These are phyloP conservation scores for Yamadazyma sp. DNA, from an alignment of 805 yeast genomes.

Conservation along the genomic window DNA sequence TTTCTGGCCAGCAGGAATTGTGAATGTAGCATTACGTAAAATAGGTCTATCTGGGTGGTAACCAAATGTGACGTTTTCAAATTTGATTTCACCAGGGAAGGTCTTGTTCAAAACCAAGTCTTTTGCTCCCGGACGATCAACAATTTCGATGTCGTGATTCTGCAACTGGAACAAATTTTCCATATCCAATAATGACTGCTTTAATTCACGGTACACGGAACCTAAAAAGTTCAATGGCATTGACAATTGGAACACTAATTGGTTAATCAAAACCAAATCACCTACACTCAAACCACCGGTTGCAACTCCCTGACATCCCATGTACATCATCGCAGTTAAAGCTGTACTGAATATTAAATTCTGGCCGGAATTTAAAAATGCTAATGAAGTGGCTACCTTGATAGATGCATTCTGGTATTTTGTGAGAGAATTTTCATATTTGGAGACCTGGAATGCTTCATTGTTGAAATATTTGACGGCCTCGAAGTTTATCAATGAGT, in stretches of 20 bases:
- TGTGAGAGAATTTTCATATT: conserved; percentile 72
- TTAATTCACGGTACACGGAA: conserved; percentile 90
- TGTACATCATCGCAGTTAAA: conserved; percentile 93
- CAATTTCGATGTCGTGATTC: conserved; percentile 65
- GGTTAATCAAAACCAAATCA: conserved; percentile 91
- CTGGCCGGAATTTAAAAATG: conserved; percentile 77
- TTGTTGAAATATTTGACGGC: conserved; percentile 94
- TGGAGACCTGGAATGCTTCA: conserved; percentile 73
- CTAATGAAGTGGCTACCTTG: conserved; percentile 81
- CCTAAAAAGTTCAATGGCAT: conserved; percentile 95
- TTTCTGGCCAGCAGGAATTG: conserved; percentile 85
- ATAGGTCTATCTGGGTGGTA: conserved; percentile 89
- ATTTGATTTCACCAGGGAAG: conserved; percentile 71
- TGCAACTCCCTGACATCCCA: conserved; percentile 95
- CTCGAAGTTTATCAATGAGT: conserved; percentile 90
- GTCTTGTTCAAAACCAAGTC: conserved; percentile 48
- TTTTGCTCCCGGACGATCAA: conserved; percentile 61
- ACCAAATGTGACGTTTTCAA: conserved; percentile 91
- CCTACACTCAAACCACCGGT: conserved; percentile 84
- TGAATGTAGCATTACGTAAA: conserved; percentile 73
- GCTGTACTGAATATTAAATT: conserved; percentile 83
- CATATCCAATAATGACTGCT: conserved; percentile 93
- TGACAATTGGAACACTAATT: conserved; percentile 90
- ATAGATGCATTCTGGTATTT: conserved; percentile 74
- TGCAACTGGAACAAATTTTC: conserved; percentile 88